Conservation (phyloP, 2,329 filamentous ascomycete species). For the Fusarium sp. region DNA sequence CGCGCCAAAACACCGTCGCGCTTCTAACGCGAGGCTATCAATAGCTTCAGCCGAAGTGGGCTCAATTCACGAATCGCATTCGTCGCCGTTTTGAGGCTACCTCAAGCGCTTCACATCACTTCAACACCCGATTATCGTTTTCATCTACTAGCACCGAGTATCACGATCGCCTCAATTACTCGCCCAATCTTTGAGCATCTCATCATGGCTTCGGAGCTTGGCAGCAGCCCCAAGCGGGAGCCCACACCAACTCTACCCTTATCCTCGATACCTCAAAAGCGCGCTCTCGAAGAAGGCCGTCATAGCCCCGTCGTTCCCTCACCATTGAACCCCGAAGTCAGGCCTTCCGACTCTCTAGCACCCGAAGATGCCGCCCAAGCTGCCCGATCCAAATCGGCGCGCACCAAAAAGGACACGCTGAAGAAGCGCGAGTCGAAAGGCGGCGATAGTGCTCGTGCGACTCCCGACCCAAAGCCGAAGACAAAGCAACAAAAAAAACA, state of each 20-base stretch:
- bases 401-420: conserved; percentile 75
- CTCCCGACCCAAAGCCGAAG: conserved; percentile 67
- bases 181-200: conserved; percentile 2
- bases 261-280: conserved; percentile 74
- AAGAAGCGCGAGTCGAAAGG: conserved; percentile 78
- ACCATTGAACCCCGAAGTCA: conserved; percentile 79
- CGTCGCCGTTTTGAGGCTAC: conserved; percentile 7
- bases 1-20: conserved; percentile 19
- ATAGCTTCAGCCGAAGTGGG: conserved; percentile 26
- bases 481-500: conserved; percentile 55
- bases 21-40: conserved; percentile 20
- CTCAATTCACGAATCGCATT: conserved; percentile 15
- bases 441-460: conserved; percentile 67
- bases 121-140: conserved; percentile 7
- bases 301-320: conserved; percentile 80
- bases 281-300: conserved; percentile 74
- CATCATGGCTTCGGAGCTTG: conserved; percentile 56
- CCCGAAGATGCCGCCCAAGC: conserved; percentile 64
- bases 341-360: conserved; percentile 55
- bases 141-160: background rate
- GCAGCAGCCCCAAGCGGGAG: conserved; percentile 59
- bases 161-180: background rate
- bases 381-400: conserved; percentile 57
- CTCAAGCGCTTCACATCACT: conserved; percentile 9
- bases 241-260: conserved; percentile 57